These are phyloP conservation scores for Sclerotinia borealis DNA, from an alignment of 2,329 filamentous ascomycete genomes.

Conservation along the genomic window DNA sequence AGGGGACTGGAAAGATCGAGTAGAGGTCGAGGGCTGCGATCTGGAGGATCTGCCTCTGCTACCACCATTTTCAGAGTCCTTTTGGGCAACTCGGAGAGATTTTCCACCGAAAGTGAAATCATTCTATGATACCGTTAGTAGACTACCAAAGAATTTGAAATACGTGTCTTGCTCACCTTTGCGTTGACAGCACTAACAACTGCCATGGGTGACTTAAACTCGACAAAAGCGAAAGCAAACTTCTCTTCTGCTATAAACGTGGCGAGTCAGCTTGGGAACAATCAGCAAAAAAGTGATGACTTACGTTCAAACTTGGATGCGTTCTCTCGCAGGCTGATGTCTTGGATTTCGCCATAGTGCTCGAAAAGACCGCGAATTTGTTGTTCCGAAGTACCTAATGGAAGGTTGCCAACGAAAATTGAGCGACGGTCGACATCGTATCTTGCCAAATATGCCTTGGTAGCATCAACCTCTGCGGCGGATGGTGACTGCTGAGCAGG, in stretches of 20 bases:
- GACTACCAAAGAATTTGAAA: not conserved
- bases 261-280: slow-evolving; percentile 15
- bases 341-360: slow-evolving; percentile 36
- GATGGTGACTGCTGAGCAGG: slow-evolving; percentile 13
- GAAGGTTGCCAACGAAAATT: slow-evolving; percentile 43
- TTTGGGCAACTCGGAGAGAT: slow-evolving; percentile 28
- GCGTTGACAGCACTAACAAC: slow-evolving; percentile 21
- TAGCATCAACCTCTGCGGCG: slow-evolving; percentile 9
- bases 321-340: slow-evolving; percentile 31
- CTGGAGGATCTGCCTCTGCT: slow-evolving; percentile 9
- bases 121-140: slow-evolving; percentile 19
- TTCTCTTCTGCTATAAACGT: slow-evolving; percentile 24
- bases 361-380: slow-evolving; percentile 36
- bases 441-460: slow-evolving; percentile 29
- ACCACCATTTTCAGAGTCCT: slow-evolving; percentile 26
- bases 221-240: slow-evolving; percentile 34
- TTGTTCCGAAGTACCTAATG: slow-evolving; percentile 34
- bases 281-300: slow-evolving; percentile 3
- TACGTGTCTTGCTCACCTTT: slow-evolving; percentile 20
- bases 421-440: slow-evolving; percentile 43
- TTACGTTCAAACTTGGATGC: slow-evolving; percentile 29
- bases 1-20: slow-evolving; percentile 17
- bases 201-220: slow-evolving; percentile 25
- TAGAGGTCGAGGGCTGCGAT: slow-evolving; percentile 3
- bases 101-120: slow-evolving; percentile 22